These are phyloP conservation scores for Diaporthe nobilis DNA, from an alignment of 2,329 filamentous ascomycete species.

Conservation along the genomic window DNA sequence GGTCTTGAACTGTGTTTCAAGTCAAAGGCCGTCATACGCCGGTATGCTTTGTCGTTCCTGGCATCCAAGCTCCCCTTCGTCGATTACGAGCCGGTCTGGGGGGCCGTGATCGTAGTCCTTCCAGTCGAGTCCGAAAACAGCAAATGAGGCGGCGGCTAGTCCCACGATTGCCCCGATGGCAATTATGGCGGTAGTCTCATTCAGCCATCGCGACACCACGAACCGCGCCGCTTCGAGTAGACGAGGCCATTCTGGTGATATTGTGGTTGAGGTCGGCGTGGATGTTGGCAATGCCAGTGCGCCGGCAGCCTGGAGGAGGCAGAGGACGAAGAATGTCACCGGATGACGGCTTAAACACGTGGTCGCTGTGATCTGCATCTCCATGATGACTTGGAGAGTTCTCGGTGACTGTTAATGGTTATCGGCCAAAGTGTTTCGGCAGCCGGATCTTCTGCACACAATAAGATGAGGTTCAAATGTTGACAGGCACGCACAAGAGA, in stretches of 20 bases:
- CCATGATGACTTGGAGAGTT: no score
- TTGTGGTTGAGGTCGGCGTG: not conserved
- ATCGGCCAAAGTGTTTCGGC: not conserved
- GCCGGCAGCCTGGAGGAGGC: not conserved
- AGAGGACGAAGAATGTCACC: not conserved
- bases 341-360: not conserved
- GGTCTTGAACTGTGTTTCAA: not conserved
- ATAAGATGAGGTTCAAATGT: not conserved
- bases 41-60: not conserved
- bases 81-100: not conserved
- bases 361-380: not conserved
- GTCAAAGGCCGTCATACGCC: not conserved
- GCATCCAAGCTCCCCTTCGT: not conserved
- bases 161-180: slow-evolving; percentile 4
- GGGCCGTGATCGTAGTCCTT: not conserved
- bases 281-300: slow-evolving; percentile 1
- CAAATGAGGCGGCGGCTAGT: slow-evolving; percentile 21
- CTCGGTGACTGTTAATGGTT: not conserved
- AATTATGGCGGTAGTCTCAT: slow-evolving; percentile 18
- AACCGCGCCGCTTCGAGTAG: not conserved
- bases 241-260: not conserved
- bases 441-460: no score
- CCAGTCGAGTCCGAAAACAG: slow-evolving; percentile 18
- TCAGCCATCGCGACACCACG: not conserved
- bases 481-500: not conserved